These are phyloP conservation scores for Nannizziopsis arthrosporioides DNA, from an alignment of 2,329 filamentous ascomycete species.

Conservation along the genomic window DNA sequence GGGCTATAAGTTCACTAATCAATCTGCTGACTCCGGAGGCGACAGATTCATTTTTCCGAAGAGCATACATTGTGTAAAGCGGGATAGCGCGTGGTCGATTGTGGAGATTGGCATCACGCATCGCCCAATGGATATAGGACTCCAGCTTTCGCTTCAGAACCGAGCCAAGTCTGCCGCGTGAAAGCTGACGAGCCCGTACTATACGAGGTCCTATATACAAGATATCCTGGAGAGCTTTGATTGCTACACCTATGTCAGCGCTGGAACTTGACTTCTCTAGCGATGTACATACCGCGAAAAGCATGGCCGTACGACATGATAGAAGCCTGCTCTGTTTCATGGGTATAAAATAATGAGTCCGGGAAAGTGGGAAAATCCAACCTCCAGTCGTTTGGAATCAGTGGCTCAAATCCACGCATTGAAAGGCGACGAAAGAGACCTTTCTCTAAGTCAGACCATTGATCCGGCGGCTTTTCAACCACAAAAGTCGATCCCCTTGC, in stretches of 20 bases:
- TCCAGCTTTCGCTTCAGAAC: conserved; percentile 34
- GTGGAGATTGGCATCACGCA: conserved; percentile 38
- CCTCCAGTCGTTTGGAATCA: conserved; percentile 42
- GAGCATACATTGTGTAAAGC: conserved; percentile 37
- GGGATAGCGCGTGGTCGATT: conserved; percentile 28
- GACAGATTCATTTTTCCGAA: conserved; percentile 30
- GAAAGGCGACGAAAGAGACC: conserved; percentile 43
- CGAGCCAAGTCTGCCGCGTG: conserved; percentile 25
- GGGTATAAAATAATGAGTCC: conserved; percentile 39
- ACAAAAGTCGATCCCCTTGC: conserved; percentile 28
- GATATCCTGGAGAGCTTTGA: conserved; percentile 40
- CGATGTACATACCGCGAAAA: conserved; percentile 33
- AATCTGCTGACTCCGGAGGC: conserved; percentile 34
- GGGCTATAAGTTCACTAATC: conserved; percentile 32
- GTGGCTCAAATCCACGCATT: conserved; percentile 45
- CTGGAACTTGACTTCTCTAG: conserved; percentile 1
- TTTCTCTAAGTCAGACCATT: conserved; percentile 43
- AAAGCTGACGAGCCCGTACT: conserved; percentile 40
- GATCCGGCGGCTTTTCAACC: conserved; percentile 30
- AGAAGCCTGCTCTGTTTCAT: conserved; percentile 31
- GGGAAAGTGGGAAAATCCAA: conserved; percentile 45
- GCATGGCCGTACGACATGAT: conserved; percentile 36
- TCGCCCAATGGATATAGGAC: conserved; percentile 44
- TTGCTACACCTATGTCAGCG: conserved; percentile 26
- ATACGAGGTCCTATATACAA: conserved; percentile 39